These are phyloP conservation scores for Fraxinus sp. DNA, from an alignment of 305 asterid genomes.

Conservation along the genomic window DNA sequence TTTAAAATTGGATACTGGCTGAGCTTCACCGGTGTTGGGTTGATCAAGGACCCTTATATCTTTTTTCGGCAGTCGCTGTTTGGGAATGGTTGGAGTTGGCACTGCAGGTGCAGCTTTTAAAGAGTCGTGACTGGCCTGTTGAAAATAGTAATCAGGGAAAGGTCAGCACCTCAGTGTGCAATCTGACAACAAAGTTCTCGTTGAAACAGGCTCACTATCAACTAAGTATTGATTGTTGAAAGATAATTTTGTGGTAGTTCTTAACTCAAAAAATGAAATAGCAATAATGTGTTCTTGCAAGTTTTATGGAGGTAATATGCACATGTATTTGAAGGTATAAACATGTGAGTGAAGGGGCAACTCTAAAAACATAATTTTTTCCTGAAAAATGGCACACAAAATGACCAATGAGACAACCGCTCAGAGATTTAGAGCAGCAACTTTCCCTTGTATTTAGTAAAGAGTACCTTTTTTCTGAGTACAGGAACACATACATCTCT, in stretches of 20 bases:
- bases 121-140: constrained; percentile 58
- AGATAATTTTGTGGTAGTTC: neutral
- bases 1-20: constrained; percentile 45
- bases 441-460: constrained; percentile 5
- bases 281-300: neutral
- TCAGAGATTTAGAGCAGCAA: neutral
- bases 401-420: neutral
- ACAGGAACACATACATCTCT: neutral
- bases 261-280: neutral
- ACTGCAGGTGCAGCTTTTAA: constrained; percentile 34
- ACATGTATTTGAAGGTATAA: neutral
- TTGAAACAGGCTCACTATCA: neutral
- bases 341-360: neutral
- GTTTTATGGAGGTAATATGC: neutral
- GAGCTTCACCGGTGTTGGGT: constrained; percentile 48
- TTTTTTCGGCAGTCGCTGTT: constrained; percentile 57
- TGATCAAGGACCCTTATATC: constrained; percentile 48
- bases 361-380: neutral
- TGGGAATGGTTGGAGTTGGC: constrained; percentile 51
- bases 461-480: constrained; percentile 5
- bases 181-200: neutral
- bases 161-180: neutral
- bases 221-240: neutral
- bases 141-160: neutral
- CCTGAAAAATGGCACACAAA: neutral